phyloP scores from a whole-genome alignment of 768 basidiomycete species.

The Trametes villosa region DNA sequence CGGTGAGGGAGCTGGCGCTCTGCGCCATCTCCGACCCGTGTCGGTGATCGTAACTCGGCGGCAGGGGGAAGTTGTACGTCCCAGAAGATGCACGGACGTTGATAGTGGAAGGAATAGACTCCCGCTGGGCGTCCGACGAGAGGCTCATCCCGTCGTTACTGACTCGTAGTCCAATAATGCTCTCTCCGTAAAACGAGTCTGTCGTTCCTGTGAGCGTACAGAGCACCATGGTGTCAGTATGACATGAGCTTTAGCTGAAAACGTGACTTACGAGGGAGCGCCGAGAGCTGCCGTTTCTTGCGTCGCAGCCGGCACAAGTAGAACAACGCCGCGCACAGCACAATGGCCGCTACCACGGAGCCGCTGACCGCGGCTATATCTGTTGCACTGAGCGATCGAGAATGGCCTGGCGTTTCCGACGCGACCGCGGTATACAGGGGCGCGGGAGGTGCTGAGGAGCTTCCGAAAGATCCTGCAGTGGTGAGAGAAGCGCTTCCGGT shows the following conservation, averaged over 20 bases:
- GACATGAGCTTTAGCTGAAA: background rate
- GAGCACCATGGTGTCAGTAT: background rate
- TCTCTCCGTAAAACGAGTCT: background rate
- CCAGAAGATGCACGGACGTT: background rate
- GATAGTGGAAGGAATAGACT: background rate
- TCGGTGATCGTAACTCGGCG: background rate
- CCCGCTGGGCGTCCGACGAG: background rate
- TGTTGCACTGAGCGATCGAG: background rate
- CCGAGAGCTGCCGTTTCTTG: background rate
- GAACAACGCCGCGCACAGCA: background rate
- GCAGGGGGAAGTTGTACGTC: conserved; percentile 1
- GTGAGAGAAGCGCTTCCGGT: too few species aligned
- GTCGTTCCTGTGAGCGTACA: background rate
- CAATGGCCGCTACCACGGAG: background rate
- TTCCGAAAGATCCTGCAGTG: too few species aligned
- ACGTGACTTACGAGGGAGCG: too few species aligned
- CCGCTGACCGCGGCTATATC: background rate
- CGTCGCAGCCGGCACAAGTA: background rate
- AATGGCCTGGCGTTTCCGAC: background rate
- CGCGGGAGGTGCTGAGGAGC: too few species aligned
- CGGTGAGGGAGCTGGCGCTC: background rate
- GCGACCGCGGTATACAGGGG: too few species aligned
- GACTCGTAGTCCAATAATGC: background rate
- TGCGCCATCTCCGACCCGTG: background rate
- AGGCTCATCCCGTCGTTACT: background rate